Base-by-base conservation (phyloP, 441 rosid genomes). In the Flueggea neowawraea region DNA sequence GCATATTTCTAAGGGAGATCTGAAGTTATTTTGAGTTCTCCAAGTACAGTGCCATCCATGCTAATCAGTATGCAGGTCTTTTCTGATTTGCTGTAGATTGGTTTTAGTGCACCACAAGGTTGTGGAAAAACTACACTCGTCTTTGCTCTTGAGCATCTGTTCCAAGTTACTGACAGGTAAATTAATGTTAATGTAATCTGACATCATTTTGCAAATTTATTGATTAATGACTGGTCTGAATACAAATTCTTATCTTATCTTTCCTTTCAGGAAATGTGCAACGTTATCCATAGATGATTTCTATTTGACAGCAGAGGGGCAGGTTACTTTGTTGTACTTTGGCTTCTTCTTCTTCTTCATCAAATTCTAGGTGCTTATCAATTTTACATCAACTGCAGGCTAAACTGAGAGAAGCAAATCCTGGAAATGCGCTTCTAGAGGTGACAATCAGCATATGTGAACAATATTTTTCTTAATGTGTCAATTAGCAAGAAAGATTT, bases 111-210 rank as follows among this genome's bases (percentile, higher is more conserved):
- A 8, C 98, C 99, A 48, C 98, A 95, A 73, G 99, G 97, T 75
- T 91, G 98, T 78, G 99, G 99, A 67, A 95, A 95, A 86, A 91
- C 96, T 49, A 95, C 99, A 11, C 97, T 91, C 61, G 99, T 89
- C 62, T 88, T 87, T 78, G 99, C 98, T 58, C 97, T 95, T 60
- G 82, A 85, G 72, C 84, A 86, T 75, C 96, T 95, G 63, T 95
- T 95, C 78, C 65, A 68, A 55, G 67, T 72, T 48, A 88, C 93
- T 16, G 85, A 84, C 78, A 88, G 91, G 99, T 94, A 75, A 12
- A 15, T 58, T 4, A 52, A 60, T 47, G n/a, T 16, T 5, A 31
- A 65, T 17, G n/a, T 51, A 28, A 70, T 31, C 36, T 12, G 55
- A 12, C 54, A 41, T n/a, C n/a, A 41, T 28, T 41, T n/a, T 6